These are phyloP conservation scores for Cucurbita argyrosperma DNA, from an alignment of 306 rosid species.

Conservation along the genomic window DNA sequence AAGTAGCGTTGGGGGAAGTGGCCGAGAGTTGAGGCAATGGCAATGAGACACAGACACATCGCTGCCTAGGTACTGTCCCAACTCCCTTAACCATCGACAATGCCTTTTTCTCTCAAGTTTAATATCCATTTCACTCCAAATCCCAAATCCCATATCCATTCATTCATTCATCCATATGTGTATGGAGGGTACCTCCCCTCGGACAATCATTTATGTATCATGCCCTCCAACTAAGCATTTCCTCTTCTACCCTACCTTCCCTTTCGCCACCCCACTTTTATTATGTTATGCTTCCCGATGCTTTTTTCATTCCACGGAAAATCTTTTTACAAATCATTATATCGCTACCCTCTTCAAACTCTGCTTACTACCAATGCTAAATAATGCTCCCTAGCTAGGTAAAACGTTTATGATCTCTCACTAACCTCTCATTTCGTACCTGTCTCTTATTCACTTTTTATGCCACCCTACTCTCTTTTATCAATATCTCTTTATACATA, in stretches of 20 bases:
- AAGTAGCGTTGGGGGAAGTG: background rate
- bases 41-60: background rate
- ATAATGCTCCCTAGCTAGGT: too few relatives aligned
- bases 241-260: background rate
- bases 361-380: too few relatives aligned
- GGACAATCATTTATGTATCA: conserved; percentile 27
- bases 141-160: too few relatives aligned
- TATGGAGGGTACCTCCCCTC: background rate
- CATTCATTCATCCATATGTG: background rate
- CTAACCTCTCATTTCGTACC: background rate
- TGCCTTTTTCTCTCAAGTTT: background rate
- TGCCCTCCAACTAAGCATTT: conserved; percentile 28
- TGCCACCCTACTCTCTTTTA: background rate
- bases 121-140: too few relatives aligned
- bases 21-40: background rate
- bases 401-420: background rate
- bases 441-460: background rate
- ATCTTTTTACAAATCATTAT: too few relatives aligned
- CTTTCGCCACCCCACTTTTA: background rate
- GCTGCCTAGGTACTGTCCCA: background rate
- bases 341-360: background rate
- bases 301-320: background rate
- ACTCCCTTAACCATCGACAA: background rate
- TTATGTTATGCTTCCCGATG: background rate
- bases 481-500: background rate